Base-by-base conservation (phyloP, 2,329 filamentous ascomycete species). In the Blastomyces parvus region DNA sequence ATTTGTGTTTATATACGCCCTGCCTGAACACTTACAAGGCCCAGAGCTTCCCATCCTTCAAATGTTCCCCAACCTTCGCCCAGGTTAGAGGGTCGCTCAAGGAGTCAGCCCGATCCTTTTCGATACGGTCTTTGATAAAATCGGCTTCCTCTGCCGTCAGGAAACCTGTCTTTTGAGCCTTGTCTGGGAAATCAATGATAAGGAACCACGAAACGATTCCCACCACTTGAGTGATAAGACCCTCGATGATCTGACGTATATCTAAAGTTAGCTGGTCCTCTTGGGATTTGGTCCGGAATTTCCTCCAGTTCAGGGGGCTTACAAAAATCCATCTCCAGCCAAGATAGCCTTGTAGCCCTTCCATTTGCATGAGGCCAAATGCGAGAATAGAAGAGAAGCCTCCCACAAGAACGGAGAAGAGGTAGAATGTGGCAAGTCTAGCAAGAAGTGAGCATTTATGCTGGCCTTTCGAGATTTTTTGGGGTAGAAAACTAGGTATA, bases 311-410 rank as follows among this genome's bases (percentile, higher is more conserved):
- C 22, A 13, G 8, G 14, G 1, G n/a, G 11, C 57, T 59, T 30
- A 66, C 79, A 63, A 84, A 84, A 42, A 82, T 82, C 81, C 82
- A 84, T 52, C 80, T 75, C 80, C 75, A 84, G 1, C 79, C 78
- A 1, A 70, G 69, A n/a, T 80, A 67, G n/a, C 78, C 77, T 2
- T 74, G 74, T 0, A 75, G 70, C 2, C 80, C 80, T 50, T 80
- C 65, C 66, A 77, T 67, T 61, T 78, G 72, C 65, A 74, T 74
- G 64, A 78, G 66, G 13, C 75, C 76, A 56, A 74, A 78, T 9
- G 76, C 76, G 3, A 78, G 70, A 57, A 82, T 79, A 62, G 79
- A 78, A 7, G 77, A 73, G 63, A 80, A 76, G 0, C 80, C 80
- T 22, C 78, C 78, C 0, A 79, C 76, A 57, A 82, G 73, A 59